A percentile compares a stretch with the other conserved stretches of the same genome.
Evolutionary conservation across 208 protist genomes (phyloP).

Genomic region (Wallacemonas sp.): DNA sequence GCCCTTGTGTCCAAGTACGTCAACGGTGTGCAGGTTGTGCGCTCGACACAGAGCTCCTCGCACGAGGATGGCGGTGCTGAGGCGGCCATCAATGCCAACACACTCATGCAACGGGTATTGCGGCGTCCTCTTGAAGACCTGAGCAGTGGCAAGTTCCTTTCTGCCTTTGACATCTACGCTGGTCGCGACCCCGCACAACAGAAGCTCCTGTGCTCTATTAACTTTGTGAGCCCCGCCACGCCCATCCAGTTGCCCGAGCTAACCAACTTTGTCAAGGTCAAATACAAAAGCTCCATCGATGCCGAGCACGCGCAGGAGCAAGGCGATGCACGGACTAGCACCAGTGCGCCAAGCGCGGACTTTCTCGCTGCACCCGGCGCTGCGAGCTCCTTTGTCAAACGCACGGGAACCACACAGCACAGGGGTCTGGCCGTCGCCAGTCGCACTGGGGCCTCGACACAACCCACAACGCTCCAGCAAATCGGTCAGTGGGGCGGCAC

Average conservation of each 20-base stretch:
- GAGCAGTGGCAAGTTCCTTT: slow-evolving; percentile 68
- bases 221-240: slow-evolving; percentile 63
- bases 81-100: slow-evolving; percentile 28
- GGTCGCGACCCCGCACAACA: slow-evolving; percentile 66
- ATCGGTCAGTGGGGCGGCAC: slow-evolving; percentile 52
- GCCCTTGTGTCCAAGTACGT: slow-evolving; percentile 3
- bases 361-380: neutral
- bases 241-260: slow-evolving; percentile 66
- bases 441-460: neutral
- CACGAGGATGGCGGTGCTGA: slow-evolving; percentile 14
- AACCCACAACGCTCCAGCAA: neutral
- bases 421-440: neutral
- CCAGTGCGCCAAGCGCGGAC: too few species aligned
- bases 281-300: slow-evolving; percentile 50
- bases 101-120: slow-evolving; percentile 59
- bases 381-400: too few species aligned
- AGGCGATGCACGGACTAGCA: too few species aligned
- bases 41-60: neutral
- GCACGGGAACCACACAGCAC: neutral
- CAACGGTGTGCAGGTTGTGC: neutral
- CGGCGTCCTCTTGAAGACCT: slow-evolving; percentile 73
- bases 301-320: neutral
- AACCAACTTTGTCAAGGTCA: slow-evolving; percentile 81
- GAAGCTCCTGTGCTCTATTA: slow-evolving; percentile 75
- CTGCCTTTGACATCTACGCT: slow-evolving; percentile 65